Evolutionary conservation across 2,329 filamentous ascomycete genomes (phyloP).

Genomic region (Orbilia blumenaviensis): DNA sequence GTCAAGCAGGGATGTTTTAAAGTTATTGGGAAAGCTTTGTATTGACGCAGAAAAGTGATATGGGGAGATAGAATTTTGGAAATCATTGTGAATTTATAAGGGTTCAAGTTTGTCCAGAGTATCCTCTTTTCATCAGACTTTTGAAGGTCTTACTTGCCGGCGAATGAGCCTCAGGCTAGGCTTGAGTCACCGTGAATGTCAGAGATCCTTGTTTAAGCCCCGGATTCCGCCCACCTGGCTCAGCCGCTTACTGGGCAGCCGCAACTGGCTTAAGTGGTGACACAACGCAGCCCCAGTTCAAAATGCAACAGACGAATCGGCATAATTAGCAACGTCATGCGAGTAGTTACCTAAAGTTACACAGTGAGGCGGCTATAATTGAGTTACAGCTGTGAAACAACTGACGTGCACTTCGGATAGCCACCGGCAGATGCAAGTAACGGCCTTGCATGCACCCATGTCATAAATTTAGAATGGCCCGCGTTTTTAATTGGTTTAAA

Average conservation of each 20-base stretch:
- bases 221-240: slow-evolving; percentile 22
- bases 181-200: slow-evolving; percentile 4
- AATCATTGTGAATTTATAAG: slow-evolving; percentile 8
- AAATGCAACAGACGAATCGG: slow-evolving; percentile 15
- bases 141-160: neutral
- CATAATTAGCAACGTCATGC: no score
- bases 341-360: no score
- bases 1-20: neutral
- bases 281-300: neutral
- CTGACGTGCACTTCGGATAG: no score
- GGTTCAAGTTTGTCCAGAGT: no score
- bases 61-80: neutral
- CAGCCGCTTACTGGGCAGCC: neutral
- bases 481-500: no score
- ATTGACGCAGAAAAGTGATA: neutral
- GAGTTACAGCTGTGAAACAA: no score
- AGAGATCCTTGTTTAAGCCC: slow-evolving; percentile 16
- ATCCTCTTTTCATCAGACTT: neutral
- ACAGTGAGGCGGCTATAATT: no score
- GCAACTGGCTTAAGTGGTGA: neutral
- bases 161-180: neutral
- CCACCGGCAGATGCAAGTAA: no score
- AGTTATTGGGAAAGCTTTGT: neutral
- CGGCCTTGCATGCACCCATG: no score
- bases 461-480: no score